These are phyloP conservation scores for Diaporthe helianthi DNA, from an alignment of 2,329 filamentous ascomycete species.

Conservation along the genomic window DNA sequence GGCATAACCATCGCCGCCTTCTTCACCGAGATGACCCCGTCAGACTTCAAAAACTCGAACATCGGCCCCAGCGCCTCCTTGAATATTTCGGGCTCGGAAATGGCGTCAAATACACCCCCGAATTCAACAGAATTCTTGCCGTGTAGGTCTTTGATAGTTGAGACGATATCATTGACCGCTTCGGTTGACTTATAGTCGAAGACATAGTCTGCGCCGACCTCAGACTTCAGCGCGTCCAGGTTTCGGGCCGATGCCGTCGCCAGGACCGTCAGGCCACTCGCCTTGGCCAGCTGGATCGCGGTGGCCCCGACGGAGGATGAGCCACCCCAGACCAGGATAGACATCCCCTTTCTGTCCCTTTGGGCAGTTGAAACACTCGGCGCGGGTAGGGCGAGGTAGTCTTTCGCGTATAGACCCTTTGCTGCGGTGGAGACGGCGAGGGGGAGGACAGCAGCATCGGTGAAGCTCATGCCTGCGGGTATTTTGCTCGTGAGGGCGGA, in stretches of 20 bases:
- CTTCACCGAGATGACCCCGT: conserved; percentile 1
- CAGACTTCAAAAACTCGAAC: conserved; percentile 5
- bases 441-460: conserved; percentile 25
- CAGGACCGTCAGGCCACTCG: conserved; percentile 30
- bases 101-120: conserved; percentile 24
- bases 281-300: conserved; percentile 30
- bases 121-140: neutral
- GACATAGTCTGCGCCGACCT: conserved; percentile 18
- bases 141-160: neutral
- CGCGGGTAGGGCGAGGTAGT: conserved; percentile 20
- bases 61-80: neutral
- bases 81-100: conserved; percentile 14
- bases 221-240: neutral
- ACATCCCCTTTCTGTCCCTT: neutral
- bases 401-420: conserved; percentile 20
- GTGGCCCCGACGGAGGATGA: conserved; percentile 32
- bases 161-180: conserved; percentile 22
- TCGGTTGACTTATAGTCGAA: conserved; percentile 31
- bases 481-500: conserved; percentile 12
- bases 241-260: conserved; percentile 31
- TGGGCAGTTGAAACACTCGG: conserved; percentile 29
- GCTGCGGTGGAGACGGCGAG: conserved; percentile 31
- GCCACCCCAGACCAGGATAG: conserved; percentile 34
- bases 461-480: conserved; percentile 13
- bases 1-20: neutral